A percentile compares a stretch with the other conserved stretches of the same genome.
These are phyloP conservation scores for Kurtzmaniella quercitrusa DNA, from an alignment of 1,139 yeast genomes.

Conservation along the genomic window DNA sequence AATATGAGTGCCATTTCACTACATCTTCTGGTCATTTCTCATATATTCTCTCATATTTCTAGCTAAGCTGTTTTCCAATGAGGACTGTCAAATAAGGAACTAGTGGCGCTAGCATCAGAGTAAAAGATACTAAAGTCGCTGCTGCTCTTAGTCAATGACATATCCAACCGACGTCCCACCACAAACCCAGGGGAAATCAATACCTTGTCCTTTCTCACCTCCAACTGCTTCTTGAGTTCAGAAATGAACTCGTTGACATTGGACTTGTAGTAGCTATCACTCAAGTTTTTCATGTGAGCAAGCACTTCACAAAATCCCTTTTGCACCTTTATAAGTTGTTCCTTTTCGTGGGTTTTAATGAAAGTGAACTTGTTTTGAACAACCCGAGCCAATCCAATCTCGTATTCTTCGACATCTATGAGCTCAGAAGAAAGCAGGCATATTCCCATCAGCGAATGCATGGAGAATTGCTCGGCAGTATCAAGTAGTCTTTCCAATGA, in stretches of 20 bases:
- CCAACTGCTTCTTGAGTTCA: constrained; percentile 1
- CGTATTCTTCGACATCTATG: constrained; percentile 1
- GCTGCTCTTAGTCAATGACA: constrained; percentile 4
- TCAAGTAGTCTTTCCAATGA: constrained; percentile 4
- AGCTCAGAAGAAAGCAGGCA: constrained; percentile 5
- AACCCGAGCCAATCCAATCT: background rate
- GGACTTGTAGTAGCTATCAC: constrained; percentile 4
- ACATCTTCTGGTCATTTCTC: background rate
- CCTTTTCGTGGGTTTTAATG: background rate
- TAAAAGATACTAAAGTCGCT: constrained; percentile 7
- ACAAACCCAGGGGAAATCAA: background rate
- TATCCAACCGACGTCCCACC: background rate
- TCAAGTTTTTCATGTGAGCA: constrained; percentile 3
- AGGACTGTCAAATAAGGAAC: constrained; percentile 5
- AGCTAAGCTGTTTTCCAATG: background rate
- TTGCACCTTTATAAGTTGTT: background rate
- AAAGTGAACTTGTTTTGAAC: background rate
- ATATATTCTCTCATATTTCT: background rate
- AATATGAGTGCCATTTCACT: too few relatives aligned
- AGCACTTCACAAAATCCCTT: background rate
- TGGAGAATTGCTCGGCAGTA: constrained; percentile 5
- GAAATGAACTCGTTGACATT: constrained; percentile 5
- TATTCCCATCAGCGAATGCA: constrained; percentile 7
- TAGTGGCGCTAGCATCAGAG: constrained; percentile 6
- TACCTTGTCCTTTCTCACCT: background rate